phyloP scores from a whole-genome alignment of 2,329 filamentous ascomycete genomes.

The Exophiala spinifera region DNA sequence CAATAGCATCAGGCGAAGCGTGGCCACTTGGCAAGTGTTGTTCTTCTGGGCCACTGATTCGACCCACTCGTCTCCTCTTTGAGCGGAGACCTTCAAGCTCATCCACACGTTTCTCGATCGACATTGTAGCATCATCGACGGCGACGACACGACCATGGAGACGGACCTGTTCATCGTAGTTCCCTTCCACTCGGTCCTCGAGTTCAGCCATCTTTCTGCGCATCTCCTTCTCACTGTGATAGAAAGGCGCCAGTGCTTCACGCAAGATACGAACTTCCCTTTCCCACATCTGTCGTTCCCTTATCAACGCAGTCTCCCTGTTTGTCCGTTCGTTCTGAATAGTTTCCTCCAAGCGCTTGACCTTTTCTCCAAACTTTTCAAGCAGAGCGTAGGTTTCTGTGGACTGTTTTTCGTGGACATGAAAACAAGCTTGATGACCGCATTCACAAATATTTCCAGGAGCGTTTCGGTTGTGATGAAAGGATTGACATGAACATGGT shows the following conservation, averaged over 20 bases:
- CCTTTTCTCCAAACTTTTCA: constrained; percentile 27
- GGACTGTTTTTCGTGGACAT: constrained; percentile 28
- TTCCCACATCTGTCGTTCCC: constrained; percentile 30
- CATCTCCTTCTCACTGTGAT: constrained; percentile 31
- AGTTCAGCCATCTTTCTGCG: constrained; percentile 30
- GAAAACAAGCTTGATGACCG: constrained; percentile 48
- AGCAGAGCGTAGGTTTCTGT: constrained; percentile 13
- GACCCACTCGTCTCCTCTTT: constrained; percentile 24
- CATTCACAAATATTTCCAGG: constrained; percentile 45
- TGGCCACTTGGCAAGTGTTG: constrained; percentile 10
- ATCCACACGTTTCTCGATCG: constrained; percentile 24
- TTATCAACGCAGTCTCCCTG: constrained; percentile 26
- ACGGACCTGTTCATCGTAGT: constrained; percentile 31
- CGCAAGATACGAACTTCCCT: constrained; percentile 31
- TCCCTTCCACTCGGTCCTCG: constrained; percentile 31
- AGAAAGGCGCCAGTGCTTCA: constrained; percentile 33
- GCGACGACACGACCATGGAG: constrained; percentile 30
- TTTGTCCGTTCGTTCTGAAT: constrained; percentile 29
- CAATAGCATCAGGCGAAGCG: constrained; percentile 19
- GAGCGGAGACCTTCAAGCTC: constrained; percentile 25
- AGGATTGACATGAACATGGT: constrained; percentile 46
- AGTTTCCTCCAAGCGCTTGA: constrained; percentile 30
- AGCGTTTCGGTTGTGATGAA: constrained; percentile 35
- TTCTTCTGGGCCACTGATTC: constrained; percentile 10
- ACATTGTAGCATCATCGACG: constrained; percentile 31